A percentile compares a stretch with the other conserved stretches of the same genome.
phyloP scores from a whole-genome alignment of 768 basidiomycete species.

The Lentinula sp. region DNA sequence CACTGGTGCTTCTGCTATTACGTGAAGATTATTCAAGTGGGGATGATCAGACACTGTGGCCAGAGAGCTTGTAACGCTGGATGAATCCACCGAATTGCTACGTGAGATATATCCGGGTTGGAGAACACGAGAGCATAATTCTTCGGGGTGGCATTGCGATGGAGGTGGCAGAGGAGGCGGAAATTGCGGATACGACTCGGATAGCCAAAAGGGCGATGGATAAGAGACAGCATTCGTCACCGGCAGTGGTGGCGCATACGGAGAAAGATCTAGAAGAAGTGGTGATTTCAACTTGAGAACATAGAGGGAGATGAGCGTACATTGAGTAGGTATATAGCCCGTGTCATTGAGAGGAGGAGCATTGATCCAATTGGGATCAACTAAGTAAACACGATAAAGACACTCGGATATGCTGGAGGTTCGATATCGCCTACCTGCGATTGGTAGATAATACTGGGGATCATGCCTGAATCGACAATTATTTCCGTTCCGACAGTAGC shows the following conservation, averaged over 20 bases:
- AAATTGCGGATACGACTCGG: slow-evolving; percentile 1
- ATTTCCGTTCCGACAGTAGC: slow-evolving; percentile 30
- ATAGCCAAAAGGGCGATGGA: background rate
- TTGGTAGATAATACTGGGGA: slow-evolving; percentile 5
- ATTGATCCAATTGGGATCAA: background rate
- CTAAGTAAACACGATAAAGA: background rate
- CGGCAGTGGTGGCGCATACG: background rate
- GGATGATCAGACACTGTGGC: slow-evolving; percentile 15
- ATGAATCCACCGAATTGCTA: slow-evolving; percentile 8
- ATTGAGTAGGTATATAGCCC: background rate
- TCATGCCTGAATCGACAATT: slow-evolving; percentile 33
- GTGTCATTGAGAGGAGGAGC: background rate
- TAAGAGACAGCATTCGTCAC: background rate
- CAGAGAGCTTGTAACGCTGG: background rate
- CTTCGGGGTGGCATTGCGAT: background rate
- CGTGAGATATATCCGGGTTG: slow-evolving; percentile 10
- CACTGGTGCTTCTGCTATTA: background rate
- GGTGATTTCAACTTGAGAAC: background rate
- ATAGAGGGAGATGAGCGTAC: background rate
- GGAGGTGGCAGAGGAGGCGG: background rate
- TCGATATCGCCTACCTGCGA: background rate
- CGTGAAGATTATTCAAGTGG: slow-evolving; percentile 12
- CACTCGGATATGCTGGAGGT: background rate
- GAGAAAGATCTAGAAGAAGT: background rate
- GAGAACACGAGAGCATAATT: background rate